These are phyloP conservation scores for Phytophthora foliorum DNA, from an alignment of 352 stramenopile genomes.

Conservation along the genomic window DNA sequence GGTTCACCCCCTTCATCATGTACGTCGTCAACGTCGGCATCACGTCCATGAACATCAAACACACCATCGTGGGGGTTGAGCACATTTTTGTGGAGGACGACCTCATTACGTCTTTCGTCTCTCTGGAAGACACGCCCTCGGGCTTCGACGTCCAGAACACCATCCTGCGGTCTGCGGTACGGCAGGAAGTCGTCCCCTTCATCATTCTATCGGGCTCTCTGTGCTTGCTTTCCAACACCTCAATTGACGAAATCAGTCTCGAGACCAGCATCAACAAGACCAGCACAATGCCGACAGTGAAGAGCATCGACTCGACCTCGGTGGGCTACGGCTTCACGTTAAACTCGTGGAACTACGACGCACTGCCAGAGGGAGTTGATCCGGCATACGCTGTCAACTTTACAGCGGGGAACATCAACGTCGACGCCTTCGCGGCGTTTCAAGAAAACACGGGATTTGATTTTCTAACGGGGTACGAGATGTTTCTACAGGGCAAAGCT, in stretches of 20 bases:
- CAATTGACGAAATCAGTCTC: conserved; percentile 2
- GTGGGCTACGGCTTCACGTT: conserved; percentile 49
- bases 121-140: neutral
- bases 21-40: conserved; percentile 55
- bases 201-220: conserved; percentile 38
- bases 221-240: conserved; percentile 30
- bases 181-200: conserved; percentile 37
- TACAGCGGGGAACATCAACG: conserved; percentile 7
- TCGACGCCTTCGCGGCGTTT: conserved; percentile 26
- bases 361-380: conserved; percentile 36
- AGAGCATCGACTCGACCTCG: conserved; percentile 42
- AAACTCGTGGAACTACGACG: conserved; percentile 55
- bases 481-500: conserved; percentile 54
- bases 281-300: conserved; percentile 39
- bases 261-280: conserved; percentile 29
- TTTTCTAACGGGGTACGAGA: conserved; percentile 43
- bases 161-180: conserved; percentile 44
- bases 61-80: conserved; percentile 38
- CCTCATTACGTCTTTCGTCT: conserved; percentile 21
- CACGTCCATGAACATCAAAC: conserved; percentile 47
- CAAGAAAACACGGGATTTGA: conserved; percentile 26
- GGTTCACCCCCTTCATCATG: conserved; percentile 45
- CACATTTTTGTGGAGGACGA: conserved; percentile 47
- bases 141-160: conserved; percentile 47
- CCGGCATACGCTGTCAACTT: conserved; percentile 29